Evolutionary conservation across 805 yeast genomes (phyloP).

Genomic region (Metschnikowia dekortorum): DNA sequence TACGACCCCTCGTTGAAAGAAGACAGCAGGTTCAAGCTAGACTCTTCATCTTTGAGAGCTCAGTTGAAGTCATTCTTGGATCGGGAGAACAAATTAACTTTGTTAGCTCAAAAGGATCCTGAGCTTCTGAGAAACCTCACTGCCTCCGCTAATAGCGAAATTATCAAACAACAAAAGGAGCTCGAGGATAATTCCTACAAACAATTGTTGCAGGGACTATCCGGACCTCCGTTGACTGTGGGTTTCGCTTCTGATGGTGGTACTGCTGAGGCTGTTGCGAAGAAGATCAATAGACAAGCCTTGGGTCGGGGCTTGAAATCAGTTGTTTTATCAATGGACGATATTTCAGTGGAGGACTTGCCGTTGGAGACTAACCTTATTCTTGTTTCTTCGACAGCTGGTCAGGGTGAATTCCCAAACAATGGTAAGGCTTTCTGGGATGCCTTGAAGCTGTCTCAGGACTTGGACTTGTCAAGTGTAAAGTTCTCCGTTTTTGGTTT

Average conservation of each 20-base stretch:
- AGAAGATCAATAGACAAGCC: constrained; percentile 73
- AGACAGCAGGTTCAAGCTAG: constrained; percentile 67
- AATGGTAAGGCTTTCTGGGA: constrained; percentile 80
- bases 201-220: constrained; percentile 74
- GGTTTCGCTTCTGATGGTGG: constrained; percentile 93
- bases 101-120: constrained; percentile 69
- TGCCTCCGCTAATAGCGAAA: constrained; percentile 54
- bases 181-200: constrained; percentile 76
- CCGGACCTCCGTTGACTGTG: constrained; percentile 87
- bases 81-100: constrained; percentile 81
- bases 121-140: constrained; percentile 69
- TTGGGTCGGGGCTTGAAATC: constrained; percentile 73
- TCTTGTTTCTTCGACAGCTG: constrained; percentile 70
- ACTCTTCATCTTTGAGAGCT: constrained; percentile 75
- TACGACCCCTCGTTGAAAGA: constrained; percentile 61
- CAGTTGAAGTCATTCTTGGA: constrained; percentile 77
- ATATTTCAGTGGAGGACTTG: constrained; percentile 66
- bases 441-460: constrained; percentile 54
- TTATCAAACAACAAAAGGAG: constrained; percentile 54
- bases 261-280: constrained; percentile 77
- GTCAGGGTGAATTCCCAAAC: constrained; percentile 85
- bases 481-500: constrained; percentile 66
- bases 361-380: constrained; percentile 66
- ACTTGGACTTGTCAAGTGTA: constrained; percentile 57
- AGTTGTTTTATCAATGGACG: constrained; percentile 65